Conservation (phyloP, 768 basidiomycete genomes). For the Lactarius sanguifluus region DNA sequence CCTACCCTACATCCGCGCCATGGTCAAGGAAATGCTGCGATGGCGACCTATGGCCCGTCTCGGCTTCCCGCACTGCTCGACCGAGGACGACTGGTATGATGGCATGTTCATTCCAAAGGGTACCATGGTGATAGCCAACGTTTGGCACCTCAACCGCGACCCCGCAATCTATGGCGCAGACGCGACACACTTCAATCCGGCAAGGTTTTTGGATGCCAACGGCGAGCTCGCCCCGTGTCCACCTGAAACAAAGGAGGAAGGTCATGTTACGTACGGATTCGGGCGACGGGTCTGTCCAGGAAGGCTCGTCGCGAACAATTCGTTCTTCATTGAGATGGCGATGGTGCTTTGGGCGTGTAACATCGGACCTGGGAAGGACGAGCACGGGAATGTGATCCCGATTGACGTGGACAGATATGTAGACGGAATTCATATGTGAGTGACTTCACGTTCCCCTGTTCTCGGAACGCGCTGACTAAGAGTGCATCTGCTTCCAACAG, state of each 20-base stretch:
- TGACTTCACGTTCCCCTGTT: too few species aligned
- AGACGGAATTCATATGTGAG: conserved; percentile 3
- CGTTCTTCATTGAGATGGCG: conserved; percentile 37
- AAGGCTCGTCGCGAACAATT: conserved; percentile 29
- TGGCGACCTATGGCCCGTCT: conserved; percentile 8
- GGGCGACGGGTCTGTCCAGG: conserved; percentile 28
- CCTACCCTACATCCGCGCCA: conserved; percentile 25
- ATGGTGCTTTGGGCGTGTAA: conserved; percentile 33
- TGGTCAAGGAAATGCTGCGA: conserved; percentile 27
- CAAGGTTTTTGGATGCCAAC: conserved; percentile 31
- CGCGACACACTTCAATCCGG: conserved; percentile 29
- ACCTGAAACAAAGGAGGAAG: conserved; percentile 28
- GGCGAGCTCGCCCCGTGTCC: conserved; percentile 22
- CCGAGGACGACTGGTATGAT: conserved; percentile 34
- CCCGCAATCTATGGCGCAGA: conserved; percentile 33
- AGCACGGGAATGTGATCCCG: conserved; percentile 6
- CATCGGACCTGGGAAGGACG: conserved; percentile 9
- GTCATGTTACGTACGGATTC: conserved; percentile 30
- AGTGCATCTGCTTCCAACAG: too few species aligned
- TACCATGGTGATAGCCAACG: conserved; percentile 37
- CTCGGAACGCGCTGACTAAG: too few species aligned
- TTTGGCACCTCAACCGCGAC: conserved; percentile 33
- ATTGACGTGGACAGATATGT: conserved; percentile 9
- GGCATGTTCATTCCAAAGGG: conserved; percentile 38
- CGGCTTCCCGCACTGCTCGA: conserved; percentile 29